phyloP scores from a whole-genome alignment of 73 alveolate genomes.

The Tetrahymena malaccensis region DNA sequence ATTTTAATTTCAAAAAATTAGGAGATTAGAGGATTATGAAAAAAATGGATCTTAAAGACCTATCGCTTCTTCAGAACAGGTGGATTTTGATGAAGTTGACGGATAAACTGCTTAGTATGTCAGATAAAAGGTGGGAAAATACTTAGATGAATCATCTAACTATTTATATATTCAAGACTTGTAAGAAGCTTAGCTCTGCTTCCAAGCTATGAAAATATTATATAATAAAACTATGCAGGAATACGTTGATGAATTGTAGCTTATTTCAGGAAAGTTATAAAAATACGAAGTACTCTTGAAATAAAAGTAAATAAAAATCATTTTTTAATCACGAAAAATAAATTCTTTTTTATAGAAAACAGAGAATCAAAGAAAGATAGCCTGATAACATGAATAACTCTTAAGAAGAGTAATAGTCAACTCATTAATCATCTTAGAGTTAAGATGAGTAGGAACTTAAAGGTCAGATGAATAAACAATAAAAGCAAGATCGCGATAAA shows the following conservation, averaged over 20 bases:
- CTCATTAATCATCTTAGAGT: not conserved
- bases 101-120: not conserved
- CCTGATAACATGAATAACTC: not conserved
- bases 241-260: conserved; percentile 21
- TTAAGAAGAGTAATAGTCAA: not conserved
- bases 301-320: not conserved
- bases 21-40: not conserved
- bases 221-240: conserved; percentile 34
- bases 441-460: not conserved
- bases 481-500: not conserved
- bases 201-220: conserved; percentile 30
- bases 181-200: conserved; percentile 34
- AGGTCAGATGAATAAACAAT: not conserved
- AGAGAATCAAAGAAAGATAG: not conserved
- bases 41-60: not conserved
- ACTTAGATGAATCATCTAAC: conserved; percentile 8
- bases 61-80: not conserved
- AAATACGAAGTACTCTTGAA: conserved; percentile 31
- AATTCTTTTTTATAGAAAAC: no score
- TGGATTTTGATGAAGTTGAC: not conserved
- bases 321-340: no score
- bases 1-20: not conserved
- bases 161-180: not conserved
- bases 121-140: conserved; percentile 14
- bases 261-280: conserved; percentile 30